phyloP scores from a whole-genome alignment of 768 basidiomycete genomes.

The Pholiota molesta region DNA sequence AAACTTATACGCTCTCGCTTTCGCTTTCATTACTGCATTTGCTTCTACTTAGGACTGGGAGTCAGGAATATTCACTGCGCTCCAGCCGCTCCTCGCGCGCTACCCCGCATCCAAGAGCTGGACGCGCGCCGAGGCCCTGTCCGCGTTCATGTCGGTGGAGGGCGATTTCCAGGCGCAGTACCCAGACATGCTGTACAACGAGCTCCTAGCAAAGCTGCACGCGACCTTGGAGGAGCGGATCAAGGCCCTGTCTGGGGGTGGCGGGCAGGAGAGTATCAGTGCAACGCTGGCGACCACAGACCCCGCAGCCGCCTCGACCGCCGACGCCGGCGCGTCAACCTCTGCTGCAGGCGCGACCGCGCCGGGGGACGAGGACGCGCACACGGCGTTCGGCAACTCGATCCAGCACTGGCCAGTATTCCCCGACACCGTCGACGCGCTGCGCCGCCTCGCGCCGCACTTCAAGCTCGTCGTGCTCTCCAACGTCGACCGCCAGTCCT shows the following conservation, averaged over 20 bases:
- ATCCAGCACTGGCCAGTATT: conserved; percentile 67
- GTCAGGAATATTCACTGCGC: conserved; percentile 57
- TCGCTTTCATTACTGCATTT: background rate
- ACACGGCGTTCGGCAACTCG: conserved; percentile 59
- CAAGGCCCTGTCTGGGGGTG: conserved; percentile 29
- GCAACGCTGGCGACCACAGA: conserved; percentile 2
- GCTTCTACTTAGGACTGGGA: conserved; percentile 65
- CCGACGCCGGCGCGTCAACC: conserved; percentile 19
- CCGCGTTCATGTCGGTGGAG: conserved; percentile 56
- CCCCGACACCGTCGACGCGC: conserved; percentile 64
- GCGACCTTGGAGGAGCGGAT: conserved; percentile 39
- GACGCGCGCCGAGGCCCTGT: conserved; percentile 54
- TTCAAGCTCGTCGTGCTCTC: conserved; percentile 76
- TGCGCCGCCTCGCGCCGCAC: conserved; percentile 58
- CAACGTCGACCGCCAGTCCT: conserved; percentile 72
- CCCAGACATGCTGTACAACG: conserved; percentile 61
- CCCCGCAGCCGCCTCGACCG: conserved; percentile 7
- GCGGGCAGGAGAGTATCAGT: conserved; percentile 3
- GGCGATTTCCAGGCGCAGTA: conserved; percentile 57
- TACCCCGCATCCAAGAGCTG: conserved; percentile 44
- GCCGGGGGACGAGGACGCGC: conserved; percentile 25
- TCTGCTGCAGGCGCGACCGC: conserved; percentile 15
- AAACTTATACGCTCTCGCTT: too few relatives aligned
- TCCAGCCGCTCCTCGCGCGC: conserved; percentile 53
- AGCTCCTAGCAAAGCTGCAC: conserved; percentile 57